Conservation (phyloP, 1,284 basidiomycete species). For the Volvariella surrecta region DNA sequence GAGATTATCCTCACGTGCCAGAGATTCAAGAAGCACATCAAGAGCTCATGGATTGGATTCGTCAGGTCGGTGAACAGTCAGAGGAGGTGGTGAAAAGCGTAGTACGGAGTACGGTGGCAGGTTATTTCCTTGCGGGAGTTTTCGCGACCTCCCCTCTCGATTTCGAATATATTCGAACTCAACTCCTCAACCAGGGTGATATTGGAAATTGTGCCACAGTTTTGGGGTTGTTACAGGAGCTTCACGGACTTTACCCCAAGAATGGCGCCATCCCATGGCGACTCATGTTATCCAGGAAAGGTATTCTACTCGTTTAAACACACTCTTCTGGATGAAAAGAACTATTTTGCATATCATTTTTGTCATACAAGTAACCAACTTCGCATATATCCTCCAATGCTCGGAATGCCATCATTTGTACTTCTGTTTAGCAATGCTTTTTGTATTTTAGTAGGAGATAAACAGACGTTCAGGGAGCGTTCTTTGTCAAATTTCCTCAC, state of each 20-base stretch:
- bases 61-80: slow-evolving; percentile 25
- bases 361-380: too few relatives aligned
- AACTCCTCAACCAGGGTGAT: slow-evolving; percentile 35
- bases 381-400: too few relatives aligned
- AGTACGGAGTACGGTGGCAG: slow-evolving; percentile 70
- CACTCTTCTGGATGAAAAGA: too few relatives aligned
- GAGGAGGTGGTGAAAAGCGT: slow-evolving; percentile 23
- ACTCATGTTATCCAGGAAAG: slow-evolving; percentile 35
- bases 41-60: slow-evolving; percentile 45
- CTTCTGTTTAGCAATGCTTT: too few relatives aligned
- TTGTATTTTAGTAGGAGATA: too few relatives aligned
- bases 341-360: too few relatives aligned
- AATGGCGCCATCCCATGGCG: slow-evolving; percentile 50
- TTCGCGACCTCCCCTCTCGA: slow-evolving; percentile 35
- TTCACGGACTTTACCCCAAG: slow-evolving; percentile 38
- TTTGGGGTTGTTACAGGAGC: slow-evolving; percentile 41
- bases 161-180: slow-evolving; percentile 27
- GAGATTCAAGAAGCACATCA: slow-evolving; percentile 50
- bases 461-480: not conserved
- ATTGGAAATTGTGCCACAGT: slow-evolving; percentile 60
- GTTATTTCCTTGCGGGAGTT: slow-evolving; percentile 63
- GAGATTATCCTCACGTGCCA: slow-evolving; percentile 50
- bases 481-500: slow-evolving; percentile 7
- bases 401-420: too few relatives aligned
- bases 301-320: slow-evolving; percentile 41